A percentile compares a stretch with the other conserved stretches of the same genome.
Evolutionary conservation across 2,329 filamentous ascomycete species (phyloP).

Genomic region (Ophiocordyceps polyrhachis-furcata): DNA sequence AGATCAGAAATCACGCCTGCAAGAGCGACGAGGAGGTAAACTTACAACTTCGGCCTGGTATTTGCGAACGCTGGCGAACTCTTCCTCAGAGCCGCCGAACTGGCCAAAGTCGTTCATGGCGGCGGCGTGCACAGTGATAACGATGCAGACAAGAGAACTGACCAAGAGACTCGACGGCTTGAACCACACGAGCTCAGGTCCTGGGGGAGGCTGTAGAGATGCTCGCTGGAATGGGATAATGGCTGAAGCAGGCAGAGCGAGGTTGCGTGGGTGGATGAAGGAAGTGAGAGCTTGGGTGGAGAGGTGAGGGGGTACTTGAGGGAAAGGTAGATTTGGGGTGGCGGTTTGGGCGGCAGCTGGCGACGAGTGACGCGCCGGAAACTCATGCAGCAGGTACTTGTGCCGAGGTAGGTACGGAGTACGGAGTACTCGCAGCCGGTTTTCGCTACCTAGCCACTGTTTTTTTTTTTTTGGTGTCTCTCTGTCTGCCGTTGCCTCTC

Average conservation of each 20-base stretch:
- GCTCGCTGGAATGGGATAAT: neutral
- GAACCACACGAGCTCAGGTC: neutral
- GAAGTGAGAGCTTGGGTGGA: neutral
- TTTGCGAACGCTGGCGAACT: conserved; percentile 66
- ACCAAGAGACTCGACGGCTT: neutral
- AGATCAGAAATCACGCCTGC: neutral
- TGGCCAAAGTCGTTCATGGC: conserved; percentile 52
- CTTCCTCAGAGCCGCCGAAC: conserved; percentile 59
- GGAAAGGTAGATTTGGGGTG: neutral
- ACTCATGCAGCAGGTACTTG: conserved; percentile 1
- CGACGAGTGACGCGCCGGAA: neutral
- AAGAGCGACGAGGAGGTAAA: neutral
- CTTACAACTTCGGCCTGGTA: conserved; percentile 58
- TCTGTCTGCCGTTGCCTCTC: neutral
- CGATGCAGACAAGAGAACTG: neutral
- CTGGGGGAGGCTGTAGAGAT: neutral
- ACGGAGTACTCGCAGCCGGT: too few relatives aligned
- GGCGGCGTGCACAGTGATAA: neutral
- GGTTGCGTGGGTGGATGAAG: neutral
- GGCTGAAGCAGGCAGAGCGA: neutral
- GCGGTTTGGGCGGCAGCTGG: neutral
- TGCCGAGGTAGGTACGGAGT: too few relatives aligned
- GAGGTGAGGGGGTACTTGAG: neutral
- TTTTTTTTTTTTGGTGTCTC: neutral
- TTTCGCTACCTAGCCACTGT: neutral